Conservation (phyloP, 1,284 basidiomycete genomes). For the Ustilago tritici region DNA sequence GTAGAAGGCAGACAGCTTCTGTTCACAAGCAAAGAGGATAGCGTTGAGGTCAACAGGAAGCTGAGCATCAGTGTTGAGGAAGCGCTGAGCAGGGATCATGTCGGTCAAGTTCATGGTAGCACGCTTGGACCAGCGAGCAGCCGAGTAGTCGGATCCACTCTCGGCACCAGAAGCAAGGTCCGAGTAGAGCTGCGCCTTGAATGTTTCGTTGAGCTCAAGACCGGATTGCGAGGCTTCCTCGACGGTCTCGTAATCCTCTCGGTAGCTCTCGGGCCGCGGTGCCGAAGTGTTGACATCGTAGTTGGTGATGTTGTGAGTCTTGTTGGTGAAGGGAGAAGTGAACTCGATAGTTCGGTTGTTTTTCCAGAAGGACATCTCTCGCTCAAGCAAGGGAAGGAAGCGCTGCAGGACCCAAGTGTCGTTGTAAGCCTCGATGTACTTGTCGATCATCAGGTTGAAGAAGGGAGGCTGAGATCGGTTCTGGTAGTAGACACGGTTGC, state of each 20-base stretch:
- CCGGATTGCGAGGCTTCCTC: conserved; percentile 74
- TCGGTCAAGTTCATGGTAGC: conserved; percentile 72
- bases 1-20: conserved; percentile 68
- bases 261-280: conserved; percentile 82
- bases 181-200: conserved; percentile 81
- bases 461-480: conserved; percentile 90
- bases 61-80: conserved; percentile 78
- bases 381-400: conserved; percentile 78
- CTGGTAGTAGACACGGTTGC: conserved; percentile 83
- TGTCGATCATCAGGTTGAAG: conserved; percentile 76
- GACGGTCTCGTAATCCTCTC: conserved; percentile 80
- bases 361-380: conserved; percentile 85
- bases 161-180: conserved; percentile 89
- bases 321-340: conserved; percentile 79
- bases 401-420: conserved; percentile 77
- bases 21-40: conserved; percentile 75
- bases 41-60: conserved; percentile 85
- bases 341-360: conserved; percentile 80
- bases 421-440: conserved; percentile 75
- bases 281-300: conserved; percentile 80
- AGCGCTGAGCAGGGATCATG: conserved; percentile 75
- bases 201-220: conserved; percentile 71
- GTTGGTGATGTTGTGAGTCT: conserved; percentile 77
- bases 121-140: conserved; percentile 72
- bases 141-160: conserved; percentile 73